Base-by-base conservation (phyloP, 2,329 filamentous ascomycete species). In the Didymella pomorum region DNA sequence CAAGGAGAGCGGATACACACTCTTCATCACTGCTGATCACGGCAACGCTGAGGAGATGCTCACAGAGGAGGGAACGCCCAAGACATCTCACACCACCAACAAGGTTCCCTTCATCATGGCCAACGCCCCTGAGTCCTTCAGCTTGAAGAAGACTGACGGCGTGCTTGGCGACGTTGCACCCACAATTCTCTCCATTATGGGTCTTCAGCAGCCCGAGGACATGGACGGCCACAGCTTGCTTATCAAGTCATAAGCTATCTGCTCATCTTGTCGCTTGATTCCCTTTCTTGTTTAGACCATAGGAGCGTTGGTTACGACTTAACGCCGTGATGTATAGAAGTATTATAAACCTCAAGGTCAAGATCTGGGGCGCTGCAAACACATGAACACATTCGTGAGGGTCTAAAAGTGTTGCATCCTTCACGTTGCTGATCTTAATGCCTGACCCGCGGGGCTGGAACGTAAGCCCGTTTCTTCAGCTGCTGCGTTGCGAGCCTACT, bases 41-140 rank as follows among this genome's bases (percentile, higher is more conserved):
- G 95, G 84, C 73, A 99, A 99, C 75, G 95, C 95, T 56, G 95
- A 99, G 83, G 95, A 99, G 83, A 99, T 99, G 95, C 90, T 98
- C 80, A 98, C 93, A 76, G 83, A 91, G 69, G 91, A 97, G 77
- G 93, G 93, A 77, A 96, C 92, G 76, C 95, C 95, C 71, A 99
- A 99, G 87, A 99, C 95, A 9, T 94, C 91, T 50, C 95, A 99
- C 84, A 99, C 95, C 44, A 93, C 90, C 67, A 99, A 99, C 86
- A 95, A 95, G 79, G 95, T 99, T 52, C 95, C 95, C 10, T 94
- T 99, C 76, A 87, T 98, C 79, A 97, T 99, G 93, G 92, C 93
- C 76, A 99, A 98, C 77, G 93, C 93, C 9, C 95, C 95, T 39
- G 86, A 90, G 74, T 91, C 91, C 69, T 97, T 90, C 89, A 92